These are phyloP conservation scores for Linderniella brevidens DNA, from an alignment of 257 asterid species.

Conservation along the genomic window DNA sequence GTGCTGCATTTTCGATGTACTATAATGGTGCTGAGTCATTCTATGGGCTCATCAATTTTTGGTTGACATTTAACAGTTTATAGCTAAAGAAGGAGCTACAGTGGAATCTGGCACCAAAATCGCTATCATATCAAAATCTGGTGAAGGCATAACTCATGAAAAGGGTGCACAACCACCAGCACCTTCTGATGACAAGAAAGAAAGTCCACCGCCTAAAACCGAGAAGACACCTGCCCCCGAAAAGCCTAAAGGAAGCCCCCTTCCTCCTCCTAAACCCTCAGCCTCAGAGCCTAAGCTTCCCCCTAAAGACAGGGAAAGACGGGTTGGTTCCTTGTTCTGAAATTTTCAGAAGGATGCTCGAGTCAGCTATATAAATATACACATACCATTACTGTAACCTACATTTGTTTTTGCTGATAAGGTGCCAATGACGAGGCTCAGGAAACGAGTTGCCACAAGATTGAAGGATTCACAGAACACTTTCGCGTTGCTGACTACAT, in stretches of 20 bases:
- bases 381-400: not conserved
- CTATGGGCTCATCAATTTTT: conserved; percentile 7
- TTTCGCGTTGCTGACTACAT: conserved; percentile 88
- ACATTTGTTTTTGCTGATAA: conserved; percentile 13
- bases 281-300: conserved; percentile 93
- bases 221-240: conserved; percentile 33
- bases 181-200: conserved; percentile 36
- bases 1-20: conserved; percentile 4
- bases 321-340: conserved; percentile 29
- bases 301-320: conserved; percentile 92
- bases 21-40: conserved; percentile 5
- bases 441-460: conserved; percentile 86
- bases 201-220: conserved; percentile 39
- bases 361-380: not conserved
- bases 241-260: conserved; percentile 34
- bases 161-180: conserved; percentile 39
- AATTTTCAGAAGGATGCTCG: not conserved
- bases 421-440: conserved; percentile 98
- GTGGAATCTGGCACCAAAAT: conserved; percentile 87
- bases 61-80: conserved; percentile 25
- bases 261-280: conserved; percentile 47
- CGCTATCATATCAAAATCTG: conserved; percentile 83
- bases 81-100: conserved; percentile 90
- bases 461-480: conserved; percentile 98
- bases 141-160: conserved; percentile 61